Conservation (phyloP, 2,329 filamentous ascomycete species). For the Amylocarpus encephaloides region DNA sequence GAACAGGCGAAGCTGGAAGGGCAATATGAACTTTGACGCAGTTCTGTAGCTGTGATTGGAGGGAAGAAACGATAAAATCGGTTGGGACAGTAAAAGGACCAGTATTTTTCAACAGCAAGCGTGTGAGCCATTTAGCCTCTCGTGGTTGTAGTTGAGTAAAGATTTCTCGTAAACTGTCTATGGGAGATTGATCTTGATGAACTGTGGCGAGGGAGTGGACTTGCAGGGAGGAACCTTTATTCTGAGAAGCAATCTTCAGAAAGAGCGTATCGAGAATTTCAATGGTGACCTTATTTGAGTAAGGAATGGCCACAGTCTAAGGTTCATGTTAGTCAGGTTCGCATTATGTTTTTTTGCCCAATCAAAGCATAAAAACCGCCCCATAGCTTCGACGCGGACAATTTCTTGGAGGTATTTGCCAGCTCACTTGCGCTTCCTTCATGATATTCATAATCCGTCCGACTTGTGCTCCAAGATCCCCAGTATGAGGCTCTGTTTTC, state of each 20-base stretch:
- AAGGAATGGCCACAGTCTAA: conserved; percentile 5
- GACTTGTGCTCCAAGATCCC: conserved; percentile 60
- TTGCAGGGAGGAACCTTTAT: conserved; percentile 62
- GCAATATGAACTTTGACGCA: conserved; percentile 65
- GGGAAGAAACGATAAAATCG: conserved; percentile 33
- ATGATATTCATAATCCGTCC: conserved; percentile 18
- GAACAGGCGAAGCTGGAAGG: conserved; percentile 42
- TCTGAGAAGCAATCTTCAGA: conserved; percentile 58
- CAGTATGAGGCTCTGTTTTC: conserved; percentile 42
- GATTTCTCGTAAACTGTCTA: conserved; percentile 45
- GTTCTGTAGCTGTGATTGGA: conserved; percentile 64
- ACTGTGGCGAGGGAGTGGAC: conserved; percentile 38
- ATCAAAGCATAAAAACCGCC: no score
- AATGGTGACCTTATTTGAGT: conserved; percentile 47
- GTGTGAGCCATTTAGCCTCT: conserved; percentile 83
- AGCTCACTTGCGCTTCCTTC: background rate
- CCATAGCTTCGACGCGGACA: no score
- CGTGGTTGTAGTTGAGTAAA: conserved; percentile 55
- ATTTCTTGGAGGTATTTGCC: no score
- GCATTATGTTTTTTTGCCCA: no score
- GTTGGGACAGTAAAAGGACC: conserved; percentile 59
- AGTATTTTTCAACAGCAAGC: conserved; percentile 72
- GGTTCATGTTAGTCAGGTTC: background rate
- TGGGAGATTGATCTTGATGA: conserved; percentile 10
- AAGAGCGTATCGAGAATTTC: conserved; percentile 67